Evolutionary conservation across 441 rosid species (phyloP), one percentile per base, ranked within the genome.

Genomic region (Manihot esculenta): DNA sequence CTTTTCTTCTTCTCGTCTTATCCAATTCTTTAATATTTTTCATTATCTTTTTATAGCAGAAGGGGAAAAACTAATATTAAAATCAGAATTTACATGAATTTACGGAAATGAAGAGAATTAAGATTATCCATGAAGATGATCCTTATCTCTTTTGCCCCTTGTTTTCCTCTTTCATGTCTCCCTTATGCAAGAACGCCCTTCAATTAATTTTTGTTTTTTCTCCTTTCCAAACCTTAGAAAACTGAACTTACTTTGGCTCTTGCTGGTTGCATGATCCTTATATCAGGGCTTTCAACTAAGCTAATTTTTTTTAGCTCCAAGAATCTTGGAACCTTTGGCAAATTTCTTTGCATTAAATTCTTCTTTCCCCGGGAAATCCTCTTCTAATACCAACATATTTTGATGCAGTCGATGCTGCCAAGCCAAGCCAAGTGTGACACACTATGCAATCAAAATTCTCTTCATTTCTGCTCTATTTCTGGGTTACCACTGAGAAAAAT

Each of bases 221-320:
- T 38, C 7, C 42, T 38, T 38, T 38, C 42, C 42, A 38, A 74
- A 61, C 65, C 68, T 64, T 62, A 48, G 54, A 53, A 74, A 75
- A 61, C 63, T 60, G 60, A 38, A 69, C 56, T 14, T 33, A 63
- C 69, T 80, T 68, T 86, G 86, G 85, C 82, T 79, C 77, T 64
- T 83, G 62, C 80, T 70, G 80, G 72, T 60, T 77, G 80, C 88
- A 77, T 63, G 72, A 75, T 81, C 85, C 90, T 77, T 71, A 72
- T 51, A 74, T 80, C 81, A 59, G 68, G 87, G 81, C 76, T 64
- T 73, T 74, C 42, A 11, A 27, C 51, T 69, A 56, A 6, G 42
- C 74, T 68, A 74, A 71, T 20, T 45, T 18, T 38, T 67, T 67
- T 57, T 68, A 74, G 80, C 81, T 87, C 89, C 89, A 80, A 84